A percentile compares a stretch with the other conserved stretches of the same genome.
Conservation (phyloP, 106 monocot genomes). For the Allium cepa region DNA sequence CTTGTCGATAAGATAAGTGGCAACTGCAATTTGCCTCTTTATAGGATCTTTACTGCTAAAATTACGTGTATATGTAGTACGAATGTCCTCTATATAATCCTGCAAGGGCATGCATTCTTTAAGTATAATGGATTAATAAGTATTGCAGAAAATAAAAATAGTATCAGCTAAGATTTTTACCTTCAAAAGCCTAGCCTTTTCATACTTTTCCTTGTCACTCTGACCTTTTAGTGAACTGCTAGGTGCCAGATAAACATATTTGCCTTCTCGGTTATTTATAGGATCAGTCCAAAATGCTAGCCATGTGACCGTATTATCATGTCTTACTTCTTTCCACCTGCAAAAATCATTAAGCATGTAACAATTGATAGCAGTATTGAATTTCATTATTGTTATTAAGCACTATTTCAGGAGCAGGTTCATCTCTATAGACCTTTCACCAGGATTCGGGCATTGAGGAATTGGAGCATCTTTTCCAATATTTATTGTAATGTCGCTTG, state of each 20-base stretch:
- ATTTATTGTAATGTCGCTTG: slow-evolving; percentile 91
- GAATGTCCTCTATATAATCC: slow-evolving; percentile 70
- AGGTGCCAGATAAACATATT: slow-evolving; percentile 95
- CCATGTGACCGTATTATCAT: slow-evolving; percentile 97
- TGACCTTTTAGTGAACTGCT: slow-evolving; percentile 91
- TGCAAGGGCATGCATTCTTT: slow-evolving; percentile 17
- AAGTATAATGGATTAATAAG: slow-evolving; percentile 16
- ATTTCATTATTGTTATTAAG: too few species aligned
- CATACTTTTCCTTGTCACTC: slow-evolving; percentile 97
- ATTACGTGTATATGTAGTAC: slow-evolving; percentile 71
- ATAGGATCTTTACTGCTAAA: slow-evolving; percentile 73
- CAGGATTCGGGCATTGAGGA: slow-evolving; percentile 90
- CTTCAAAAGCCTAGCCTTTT: slow-evolving; percentile 87
- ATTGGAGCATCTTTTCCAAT: slow-evolving; percentile 74
- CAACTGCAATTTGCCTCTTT: slow-evolving; percentile 82
- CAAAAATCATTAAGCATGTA: slow-evolving; percentile 5
- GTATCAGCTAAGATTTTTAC: slow-evolving; percentile 13
- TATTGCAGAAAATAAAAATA: background rate
- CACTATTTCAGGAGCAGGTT: too few species aligned
- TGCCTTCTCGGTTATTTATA: slow-evolving; percentile 78
- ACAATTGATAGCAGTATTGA: too few species aligned
- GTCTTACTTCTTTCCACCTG: slow-evolving; percentile 93
- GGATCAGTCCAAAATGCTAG: slow-evolving; percentile 97
- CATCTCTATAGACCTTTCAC: slow-evolving; percentile 45
- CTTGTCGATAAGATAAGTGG: slow-evolving; percentile 69